Conservation (phyloP, 257 asterid species). For the Solanum chiquidenum region DNA sequence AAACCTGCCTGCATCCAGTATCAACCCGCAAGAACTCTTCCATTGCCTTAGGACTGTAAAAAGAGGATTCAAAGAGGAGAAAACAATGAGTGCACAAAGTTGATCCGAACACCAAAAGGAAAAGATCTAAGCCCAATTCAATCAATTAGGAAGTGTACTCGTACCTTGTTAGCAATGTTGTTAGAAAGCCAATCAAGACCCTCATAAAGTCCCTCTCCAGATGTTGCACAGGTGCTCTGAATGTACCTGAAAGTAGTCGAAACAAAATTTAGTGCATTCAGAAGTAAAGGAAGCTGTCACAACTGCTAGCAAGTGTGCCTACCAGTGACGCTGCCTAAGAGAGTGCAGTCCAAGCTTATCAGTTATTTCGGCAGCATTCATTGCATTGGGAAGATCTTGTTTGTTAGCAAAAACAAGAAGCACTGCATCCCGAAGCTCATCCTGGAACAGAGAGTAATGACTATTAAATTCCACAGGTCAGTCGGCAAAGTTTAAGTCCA, state of each 20-base stretch:
- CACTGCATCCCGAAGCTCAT: background rate
- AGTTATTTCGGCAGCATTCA: constrained; percentile 1
- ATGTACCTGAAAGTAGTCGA: background rate
- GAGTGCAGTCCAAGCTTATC: background rate
- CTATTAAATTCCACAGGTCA: background rate
- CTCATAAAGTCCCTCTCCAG: background rate
- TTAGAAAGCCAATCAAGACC: constrained; percentile 1
- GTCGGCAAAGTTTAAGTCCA: background rate
- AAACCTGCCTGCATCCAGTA: background rate
- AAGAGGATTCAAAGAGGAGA: background rate
- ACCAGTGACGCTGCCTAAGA: constrained; percentile 2
- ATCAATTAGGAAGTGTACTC: background rate
- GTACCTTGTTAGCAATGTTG: background rate
- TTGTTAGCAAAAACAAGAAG: constrained; percentile 1
- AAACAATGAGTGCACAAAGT: background rate
- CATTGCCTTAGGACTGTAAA: background rate
- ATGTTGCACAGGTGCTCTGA: background rate
- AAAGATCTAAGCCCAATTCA: background rate
- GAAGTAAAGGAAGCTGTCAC: background rate
- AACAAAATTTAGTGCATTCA: background rate
- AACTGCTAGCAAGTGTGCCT: background rate
- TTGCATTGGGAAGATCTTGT: constrained; percentile 1
- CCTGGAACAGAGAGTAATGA: background rate
- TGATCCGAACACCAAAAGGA: background rate
- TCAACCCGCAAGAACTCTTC: background rate